Evolutionary conservation across 2,329 filamentous ascomycete genomes (phyloP), one percentile per base, ranked within the genome.

Genomic region (Rhinocladiella mackenziei): DNA sequence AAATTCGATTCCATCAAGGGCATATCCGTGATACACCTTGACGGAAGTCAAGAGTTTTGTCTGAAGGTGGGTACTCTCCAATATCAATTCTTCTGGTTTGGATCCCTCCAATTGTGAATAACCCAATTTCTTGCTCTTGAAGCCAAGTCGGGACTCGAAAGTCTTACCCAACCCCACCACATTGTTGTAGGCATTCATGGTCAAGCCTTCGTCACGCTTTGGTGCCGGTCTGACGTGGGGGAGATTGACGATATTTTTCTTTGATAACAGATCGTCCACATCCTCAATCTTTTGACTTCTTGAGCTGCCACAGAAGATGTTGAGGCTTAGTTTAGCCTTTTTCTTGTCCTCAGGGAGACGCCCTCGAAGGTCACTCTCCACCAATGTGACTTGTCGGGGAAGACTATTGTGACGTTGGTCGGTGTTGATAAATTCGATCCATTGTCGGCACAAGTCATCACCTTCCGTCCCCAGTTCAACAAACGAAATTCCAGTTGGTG

Each of bases 1-100:
- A 65, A 98, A 97, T 63, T 97, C 91, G 14, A 98, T 65, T 0
- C 92, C 92, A 62, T 94, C 84, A 9, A 97, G 61, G 3, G 83
- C 83, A 46, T 74, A 71, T 2, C 86, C 88, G 57, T 88, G 83
- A 60, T 89, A 94, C 10, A 94, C 74, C 48, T 80, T 77, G 44
- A 96, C 76, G 4, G 78, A 78, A 1, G 80, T 83, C 51, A 97
- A 71, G 20, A 95, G 75, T 51, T 89, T 84, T 22, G 80, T 84
- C 51, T 81, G 77, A 28, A 78, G 75, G 34, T 77, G 67, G 10
- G 81, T 77, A 59, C 82, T 86, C 30, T 83, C 77, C 50, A 94
- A 81, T 28, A 96, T 72, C 25, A 92, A 62, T 57, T 96, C 83
- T 28, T 87, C 74, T 1, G 81, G 73, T 59, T 82, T 64, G 43